A percentile compares a stretch with the other conserved stretches of the same genome.
These are phyloP conservation scores for Hibiscus trionum DNA, from an alignment of 345 rosid genomes.

Conservation along the genomic window DNA sequence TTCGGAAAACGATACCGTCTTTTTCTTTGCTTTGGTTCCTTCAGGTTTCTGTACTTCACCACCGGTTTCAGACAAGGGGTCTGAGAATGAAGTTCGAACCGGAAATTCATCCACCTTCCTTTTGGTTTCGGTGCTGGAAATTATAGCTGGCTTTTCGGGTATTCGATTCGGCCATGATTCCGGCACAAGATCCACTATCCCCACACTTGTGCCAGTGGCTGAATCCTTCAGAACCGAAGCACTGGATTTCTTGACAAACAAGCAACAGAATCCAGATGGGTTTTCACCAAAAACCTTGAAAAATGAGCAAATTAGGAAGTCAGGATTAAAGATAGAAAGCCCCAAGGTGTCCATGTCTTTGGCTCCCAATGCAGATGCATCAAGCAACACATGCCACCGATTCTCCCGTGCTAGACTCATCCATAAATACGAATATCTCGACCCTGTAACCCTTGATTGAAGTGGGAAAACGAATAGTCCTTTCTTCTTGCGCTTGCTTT, in stretches of 20 bases:
- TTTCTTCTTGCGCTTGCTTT: conserved; percentile 25
- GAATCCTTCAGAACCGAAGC: conserved; percentile 34
- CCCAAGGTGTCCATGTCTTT: conserved; percentile 93
- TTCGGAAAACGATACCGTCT: conserved; percentile 24
- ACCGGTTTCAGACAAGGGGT: conserved; percentile 4
- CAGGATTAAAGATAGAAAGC: conserved; percentile 69
- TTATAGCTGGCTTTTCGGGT: conserved; percentile 7
- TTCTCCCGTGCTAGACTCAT: conserved; percentile 64
- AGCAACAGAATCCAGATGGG: conserved; percentile 68
- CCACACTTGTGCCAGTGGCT: conserved; percentile 15
- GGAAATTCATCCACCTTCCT: background rate
- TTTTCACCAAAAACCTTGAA: conserved; percentile 67
- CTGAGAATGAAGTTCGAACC: conserved; percentile 11
- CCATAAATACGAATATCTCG: conserved; percentile 71
- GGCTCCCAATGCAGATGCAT: conserved; percentile 61
- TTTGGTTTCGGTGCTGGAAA: conserved; percentile 1
- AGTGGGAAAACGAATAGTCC: conserved; percentile 86
- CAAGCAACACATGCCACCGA: conserved; percentile 82
- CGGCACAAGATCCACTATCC: conserved; percentile 35
- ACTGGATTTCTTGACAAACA: conserved; percentile 58
- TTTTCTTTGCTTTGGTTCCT: conserved; percentile 1
- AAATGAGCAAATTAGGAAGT: conserved; percentile 69
- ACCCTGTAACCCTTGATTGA: conserved; percentile 68
- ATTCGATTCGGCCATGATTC: conserved; percentile 5
- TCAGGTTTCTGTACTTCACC: conserved; percentile 10